These are phyloP conservation scores for Epichloe sylvatica DNA, from an alignment of 2,329 filamentous ascomycete genomes.

Conservation along the genomic window DNA sequence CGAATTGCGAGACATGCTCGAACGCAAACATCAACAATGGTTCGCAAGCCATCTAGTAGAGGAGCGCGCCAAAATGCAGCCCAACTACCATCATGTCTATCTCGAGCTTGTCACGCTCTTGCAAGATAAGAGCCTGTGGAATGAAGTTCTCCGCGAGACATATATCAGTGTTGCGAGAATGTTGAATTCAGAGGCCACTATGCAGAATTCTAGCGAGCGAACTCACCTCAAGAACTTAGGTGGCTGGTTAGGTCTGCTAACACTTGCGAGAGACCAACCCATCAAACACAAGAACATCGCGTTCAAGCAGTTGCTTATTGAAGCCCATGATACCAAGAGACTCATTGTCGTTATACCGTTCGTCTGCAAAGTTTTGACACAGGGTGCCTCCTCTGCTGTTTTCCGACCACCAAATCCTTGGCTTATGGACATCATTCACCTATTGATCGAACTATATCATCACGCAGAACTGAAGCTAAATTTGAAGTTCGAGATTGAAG, in stretches of 20 bases:
- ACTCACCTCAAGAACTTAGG: constrained; percentile 86
- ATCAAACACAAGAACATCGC: constrained; percentile 95
- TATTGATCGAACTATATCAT: constrained; percentile 88
- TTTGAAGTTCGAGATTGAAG: constrained; percentile 96
- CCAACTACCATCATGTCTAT: constrained; percentile 91
- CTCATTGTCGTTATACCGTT: constrained; percentile 90
- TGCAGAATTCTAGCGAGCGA: constrained; percentile 73
- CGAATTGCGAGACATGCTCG: constrained; percentile 66
- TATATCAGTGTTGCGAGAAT: constrained; percentile 75
- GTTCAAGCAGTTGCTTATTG: constrained; percentile 87
- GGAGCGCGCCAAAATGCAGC: constrained; percentile 90
- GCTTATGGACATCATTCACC: constrained; percentile 88
- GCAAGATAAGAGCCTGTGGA: constrained; percentile 64
- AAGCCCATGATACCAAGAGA: constrained; percentile 85
- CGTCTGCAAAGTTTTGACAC: constrained; percentile 86
- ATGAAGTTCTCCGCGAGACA: constrained; percentile 83
- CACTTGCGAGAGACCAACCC: constrained; percentile 82
- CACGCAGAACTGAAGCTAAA: constrained; percentile 89
- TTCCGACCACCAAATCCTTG: constrained; percentile 94
- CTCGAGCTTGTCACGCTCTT: constrained; percentile 78
- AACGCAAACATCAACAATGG: constrained; percentile 81
- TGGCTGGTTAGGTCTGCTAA: constrained; percentile 84
- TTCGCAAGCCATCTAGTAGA: constrained; percentile 92
- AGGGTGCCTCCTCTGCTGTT: constrained; percentile 71
- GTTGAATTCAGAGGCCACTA: constrained; percentile 77